Percentiles rank a stretch among this genome's conserved stretches.
Evolutionary conservation across 2,329 filamentous ascomycete species (phyloP).

Genomic region (Coniochaeta sp.): DNA sequence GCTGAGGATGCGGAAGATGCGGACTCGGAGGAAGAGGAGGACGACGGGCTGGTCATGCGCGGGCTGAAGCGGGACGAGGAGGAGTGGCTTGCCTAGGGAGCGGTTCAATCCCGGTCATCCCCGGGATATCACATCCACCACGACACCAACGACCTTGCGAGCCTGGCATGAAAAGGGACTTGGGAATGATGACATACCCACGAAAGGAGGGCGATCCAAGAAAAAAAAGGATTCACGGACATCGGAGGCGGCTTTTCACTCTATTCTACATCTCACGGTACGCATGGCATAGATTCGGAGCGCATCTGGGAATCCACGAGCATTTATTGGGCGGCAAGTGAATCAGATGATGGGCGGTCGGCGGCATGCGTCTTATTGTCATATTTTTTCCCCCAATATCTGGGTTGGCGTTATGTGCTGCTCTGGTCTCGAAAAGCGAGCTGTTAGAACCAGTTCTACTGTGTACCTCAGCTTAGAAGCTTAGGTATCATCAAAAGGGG

Average conservation of each 20-base stretch:
- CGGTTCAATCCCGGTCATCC: not conserved
- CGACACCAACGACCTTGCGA: not conserved
- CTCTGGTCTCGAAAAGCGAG: not conserved
- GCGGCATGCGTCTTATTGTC: not conserved
- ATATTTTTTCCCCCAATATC: not conserved
- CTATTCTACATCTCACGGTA: not conserved
- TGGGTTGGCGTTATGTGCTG: not conserved
- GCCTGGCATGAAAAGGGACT: not conserved
- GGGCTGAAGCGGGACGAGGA: constrained; percentile 50
- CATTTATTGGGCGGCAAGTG: not conserved
- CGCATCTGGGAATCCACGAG: not conserved
- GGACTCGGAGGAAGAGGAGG: constrained; percentile 39
- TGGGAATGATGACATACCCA: not conserved
- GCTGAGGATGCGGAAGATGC: constrained; percentile 12
- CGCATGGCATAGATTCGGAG: not conserved
- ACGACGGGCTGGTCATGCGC: constrained; percentile 52
- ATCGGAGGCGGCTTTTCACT: not conserved
- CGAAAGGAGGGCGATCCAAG: not conserved
- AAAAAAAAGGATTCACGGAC: not conserved
- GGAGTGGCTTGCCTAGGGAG: constrained; percentile 46
- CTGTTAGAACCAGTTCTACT: not conserved
- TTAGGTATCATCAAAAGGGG: not conserved
- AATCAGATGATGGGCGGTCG: not conserved
- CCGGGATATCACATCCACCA: not conserved
- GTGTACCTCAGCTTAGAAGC: not conserved